Evolutionary conservation across 345 rosid species (phyloP).

Genomic region (Linum tenue): DNA sequence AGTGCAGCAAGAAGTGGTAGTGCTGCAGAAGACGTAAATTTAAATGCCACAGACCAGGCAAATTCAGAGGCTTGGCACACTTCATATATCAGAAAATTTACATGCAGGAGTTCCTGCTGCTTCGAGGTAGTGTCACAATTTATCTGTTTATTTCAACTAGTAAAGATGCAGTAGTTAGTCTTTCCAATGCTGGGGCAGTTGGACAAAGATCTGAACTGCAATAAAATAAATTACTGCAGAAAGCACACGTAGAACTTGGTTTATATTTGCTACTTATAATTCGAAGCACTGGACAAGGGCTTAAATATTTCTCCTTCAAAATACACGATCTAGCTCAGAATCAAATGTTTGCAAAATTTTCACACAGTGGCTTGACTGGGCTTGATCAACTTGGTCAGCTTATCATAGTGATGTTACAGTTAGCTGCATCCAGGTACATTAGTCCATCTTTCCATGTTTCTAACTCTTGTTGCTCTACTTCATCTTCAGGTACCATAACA

Average conservation of each 20-base stretch:
- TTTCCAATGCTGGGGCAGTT: too few relatives aligned
- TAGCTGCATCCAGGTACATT: background rate
- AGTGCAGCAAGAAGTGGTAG: slow-evolving; percentile 56
- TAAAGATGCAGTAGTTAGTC: background rate
- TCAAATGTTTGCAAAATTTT: too few relatives aligned
- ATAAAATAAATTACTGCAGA: too few relatives aligned
- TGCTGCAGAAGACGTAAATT: slow-evolving; percentile 45
- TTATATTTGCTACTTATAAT: too few relatives aligned
- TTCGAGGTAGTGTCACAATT: slow-evolving; percentile 34
- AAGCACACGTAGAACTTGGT: too few relatives aligned
- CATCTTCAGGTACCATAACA: slow-evolving; percentile 14
- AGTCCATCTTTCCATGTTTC: background rate
- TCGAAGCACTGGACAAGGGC: too few relatives aligned
- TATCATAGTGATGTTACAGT: background rate
- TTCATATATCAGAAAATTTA: slow-evolving; percentile 46
- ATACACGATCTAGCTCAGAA: too few relatives aligned
- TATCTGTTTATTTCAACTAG: slow-evolving; percentile 8
- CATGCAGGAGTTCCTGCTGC: slow-evolving; percentile 29
- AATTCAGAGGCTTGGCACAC: slow-evolving; percentile 47
- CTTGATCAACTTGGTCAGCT: too few relatives aligned
- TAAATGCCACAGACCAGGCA: slow-evolving; percentile 35
- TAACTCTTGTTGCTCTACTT: slow-evolving; percentile 20
- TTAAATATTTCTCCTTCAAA: too few relatives aligned
- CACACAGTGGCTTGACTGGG: too few relatives aligned
- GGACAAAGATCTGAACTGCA: too few relatives aligned